phyloP scores from a whole-genome alignment of 129 eudicot species.

The Centrapalus pauciflorus region DNA sequence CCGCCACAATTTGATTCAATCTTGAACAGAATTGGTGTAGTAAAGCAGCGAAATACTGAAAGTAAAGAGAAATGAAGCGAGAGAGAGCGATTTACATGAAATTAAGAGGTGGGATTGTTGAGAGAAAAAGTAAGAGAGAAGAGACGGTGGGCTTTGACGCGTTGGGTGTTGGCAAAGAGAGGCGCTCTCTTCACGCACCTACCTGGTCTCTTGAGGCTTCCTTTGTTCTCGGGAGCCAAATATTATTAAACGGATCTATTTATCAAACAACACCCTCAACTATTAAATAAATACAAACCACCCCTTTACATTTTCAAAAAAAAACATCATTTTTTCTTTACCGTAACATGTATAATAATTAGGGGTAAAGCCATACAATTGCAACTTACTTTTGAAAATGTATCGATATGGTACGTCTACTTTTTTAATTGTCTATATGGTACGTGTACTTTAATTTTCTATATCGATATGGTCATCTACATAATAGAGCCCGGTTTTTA shows the following conservation, averaged over 20 bases:
- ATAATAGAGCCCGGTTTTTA: too few relatives aligned
- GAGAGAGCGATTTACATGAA: background rate
- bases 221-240: slow-evolving; percentile 29
- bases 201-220: slow-evolving; percentile 23
- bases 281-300: background rate
- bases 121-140: background rate
- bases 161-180: slow-evolving; percentile 14
- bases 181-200: slow-evolving; percentile 20
- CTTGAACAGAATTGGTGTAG: background rate
- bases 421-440: too few relatives aligned
- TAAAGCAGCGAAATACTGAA: background rate
- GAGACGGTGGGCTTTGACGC: background rate
- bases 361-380: too few relatives aligned
- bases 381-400: too few relatives aligned
- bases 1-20: slow-evolving; percentile 33
- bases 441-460: too few relatives aligned
- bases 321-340: too few relatives aligned
- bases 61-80: background rate
- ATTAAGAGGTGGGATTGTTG: background rate
- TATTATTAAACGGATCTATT: background rate
- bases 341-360: too few relatives aligned
- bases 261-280: background rate
- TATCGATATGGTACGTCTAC: too few relatives aligned
- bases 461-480: too few relatives aligned
- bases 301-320: background rate